Conservation (phyloP, 2,329 filamentous ascomycete species). For the Thielaviopsis populi region DNA sequence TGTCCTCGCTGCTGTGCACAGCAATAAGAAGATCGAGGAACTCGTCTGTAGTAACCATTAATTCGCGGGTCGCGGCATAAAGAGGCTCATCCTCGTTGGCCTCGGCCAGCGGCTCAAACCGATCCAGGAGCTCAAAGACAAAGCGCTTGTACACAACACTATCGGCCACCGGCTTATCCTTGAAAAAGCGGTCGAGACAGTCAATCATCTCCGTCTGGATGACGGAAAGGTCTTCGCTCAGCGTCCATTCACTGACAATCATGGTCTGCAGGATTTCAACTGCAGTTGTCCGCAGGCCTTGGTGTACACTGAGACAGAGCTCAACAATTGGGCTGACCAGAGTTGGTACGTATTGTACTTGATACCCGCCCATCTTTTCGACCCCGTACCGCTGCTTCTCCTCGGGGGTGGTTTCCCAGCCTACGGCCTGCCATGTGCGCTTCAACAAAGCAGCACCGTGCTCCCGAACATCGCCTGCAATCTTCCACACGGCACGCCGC, state of each 20-base stretch:
- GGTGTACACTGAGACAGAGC: slow-evolving; percentile 87
- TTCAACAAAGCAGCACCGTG: slow-evolving; percentile 74
- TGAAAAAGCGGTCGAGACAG: slow-evolving; percentile 78
- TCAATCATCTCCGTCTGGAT: slow-evolving; percentile 97
- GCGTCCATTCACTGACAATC: slow-evolving; percentile 95
- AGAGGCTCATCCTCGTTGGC: slow-evolving; percentile 49
- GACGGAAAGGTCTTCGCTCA: slow-evolving; percentile 80
- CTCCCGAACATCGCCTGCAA: slow-evolving; percentile 89
- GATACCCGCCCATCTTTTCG: slow-evolving; percentile 80
- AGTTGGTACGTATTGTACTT: slow-evolving; percentile 92
- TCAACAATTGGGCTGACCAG: slow-evolving; percentile 85
- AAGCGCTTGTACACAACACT: slow-evolving; percentile 87
- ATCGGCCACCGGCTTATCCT: slow-evolving; percentile 73
- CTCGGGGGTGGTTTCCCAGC: slow-evolving; percentile 79
- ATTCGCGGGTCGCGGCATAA: slow-evolving; percentile 57
- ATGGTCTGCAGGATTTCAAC: slow-evolving; percentile 92
- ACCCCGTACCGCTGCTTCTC: slow-evolving; percentile 66
- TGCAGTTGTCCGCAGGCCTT: slow-evolving; percentile 74
- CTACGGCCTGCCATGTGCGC: slow-evolving; percentile 84
- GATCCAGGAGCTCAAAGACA: slow-evolving; percentile 64
- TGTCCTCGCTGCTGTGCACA: slow-evolving; percentile 62
- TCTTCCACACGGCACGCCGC: slow-evolving; percentile 92
- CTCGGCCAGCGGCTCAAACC: slow-evolving; percentile 58
- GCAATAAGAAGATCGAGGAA: slow-evolving; percentile 81
- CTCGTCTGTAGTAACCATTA: slow-evolving; percentile 76